These are phyloP conservation scores for Yamadazyma siamensis DNA, from an alignment of 1,139 yeast genomes.

Conservation along the genomic window DNA sequence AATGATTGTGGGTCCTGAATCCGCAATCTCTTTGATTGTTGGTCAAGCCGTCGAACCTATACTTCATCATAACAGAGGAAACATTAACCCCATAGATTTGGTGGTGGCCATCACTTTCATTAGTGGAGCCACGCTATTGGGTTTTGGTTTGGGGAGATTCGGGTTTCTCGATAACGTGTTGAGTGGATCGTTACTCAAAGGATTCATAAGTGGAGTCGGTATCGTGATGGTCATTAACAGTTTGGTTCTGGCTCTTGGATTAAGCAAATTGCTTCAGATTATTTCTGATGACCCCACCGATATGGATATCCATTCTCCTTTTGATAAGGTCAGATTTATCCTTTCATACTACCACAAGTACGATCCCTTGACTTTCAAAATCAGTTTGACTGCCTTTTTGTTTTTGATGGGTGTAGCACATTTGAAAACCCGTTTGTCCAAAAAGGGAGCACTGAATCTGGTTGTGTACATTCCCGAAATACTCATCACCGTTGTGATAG, in stretches of 20 bases:
- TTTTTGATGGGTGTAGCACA: slow-evolving; percentile 38
- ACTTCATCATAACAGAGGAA: slow-evolving; percentile 46
- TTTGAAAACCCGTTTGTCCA: slow-evolving; percentile 35
- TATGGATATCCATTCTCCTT: slow-evolving; percentile 72
- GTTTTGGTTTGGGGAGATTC: slow-evolving; percentile 77
- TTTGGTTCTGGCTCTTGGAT: slow-evolving; percentile 66
- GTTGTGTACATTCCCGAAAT: slow-evolving; percentile 77
- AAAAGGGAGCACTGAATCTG: slow-evolving; percentile 18
- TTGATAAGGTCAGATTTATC: slow-evolving; percentile 65
- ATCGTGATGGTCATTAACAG: slow-evolving; percentile 84
- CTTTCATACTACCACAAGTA: slow-evolving; percentile 33
- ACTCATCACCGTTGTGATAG: slow-evolving; percentile 61
- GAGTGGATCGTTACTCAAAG: slow-evolving; percentile 77
- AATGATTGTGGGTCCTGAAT: slow-evolving; percentile 97
- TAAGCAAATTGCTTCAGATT: slow-evolving; percentile 37
- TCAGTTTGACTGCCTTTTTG: slow-evolving; percentile 49
- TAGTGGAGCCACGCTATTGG: slow-evolving; percentile 71
- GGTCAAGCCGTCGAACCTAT: slow-evolving; percentile 86
- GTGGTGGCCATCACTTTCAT: slow-evolving; percentile 73
- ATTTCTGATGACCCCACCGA: slow-evolving; percentile 31
- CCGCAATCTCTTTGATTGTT: slow-evolving; percentile 84
- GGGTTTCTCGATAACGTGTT: slow-evolving; percentile 89
- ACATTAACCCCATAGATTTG: slow-evolving; percentile 57
- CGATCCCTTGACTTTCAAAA: slow-evolving; percentile 49
- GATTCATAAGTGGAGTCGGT: slow-evolving; percentile 93